These are phyloP conservation scores for Hemileccinum impolitum DNA, from an alignment of 768 basidiomycete genomes.

Conservation along the genomic window DNA sequence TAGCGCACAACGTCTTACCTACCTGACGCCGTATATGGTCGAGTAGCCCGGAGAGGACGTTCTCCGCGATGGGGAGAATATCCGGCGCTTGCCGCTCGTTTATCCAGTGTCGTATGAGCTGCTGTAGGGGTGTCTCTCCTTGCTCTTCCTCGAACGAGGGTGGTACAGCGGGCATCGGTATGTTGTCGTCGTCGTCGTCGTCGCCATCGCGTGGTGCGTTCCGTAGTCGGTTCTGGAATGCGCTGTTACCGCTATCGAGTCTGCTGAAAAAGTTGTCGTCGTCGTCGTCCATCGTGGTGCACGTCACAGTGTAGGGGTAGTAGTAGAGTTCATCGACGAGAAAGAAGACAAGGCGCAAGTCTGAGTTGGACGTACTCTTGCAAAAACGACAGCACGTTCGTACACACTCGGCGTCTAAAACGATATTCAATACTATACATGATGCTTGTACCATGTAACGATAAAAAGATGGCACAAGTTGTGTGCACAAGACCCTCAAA, in stretches of 20 bases:
- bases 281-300: constrained; percentile 20
- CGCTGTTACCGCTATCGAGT: constrained; percentile 15
- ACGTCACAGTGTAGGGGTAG: too few species aligned
- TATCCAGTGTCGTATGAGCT: constrained; percentile 79
- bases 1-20: constrained; percentile 23
- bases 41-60: constrained; percentile 58
- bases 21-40: constrained; percentile 85
- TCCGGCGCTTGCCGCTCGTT: constrained; percentile 84
- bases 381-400: neutral
- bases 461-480: neutral
- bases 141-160: constrained; percentile 33
- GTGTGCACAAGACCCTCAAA: constrained; percentile 13
- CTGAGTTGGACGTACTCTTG: too few species aligned
- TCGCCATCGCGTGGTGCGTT: constrained; percentile 32
- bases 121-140: constrained; percentile 59
- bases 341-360: too few species aligned
- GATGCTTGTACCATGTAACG: neutral
- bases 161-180: constrained; percentile 28
- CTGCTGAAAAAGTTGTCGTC: constrained; percentile 29
- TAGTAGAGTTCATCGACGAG: too few species aligned
- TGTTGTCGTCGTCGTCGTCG: constrained; percentile 25
- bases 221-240: constrained; percentile 38
- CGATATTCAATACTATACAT: constrained; percentile 13
- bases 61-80: constrained; percentile 70
- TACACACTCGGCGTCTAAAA: neutral